These are phyloP conservation scores for Xylaria sp. DNA, from an alignment of 2,329 filamentous ascomycete genomes.

Conservation along the genomic window DNA sequence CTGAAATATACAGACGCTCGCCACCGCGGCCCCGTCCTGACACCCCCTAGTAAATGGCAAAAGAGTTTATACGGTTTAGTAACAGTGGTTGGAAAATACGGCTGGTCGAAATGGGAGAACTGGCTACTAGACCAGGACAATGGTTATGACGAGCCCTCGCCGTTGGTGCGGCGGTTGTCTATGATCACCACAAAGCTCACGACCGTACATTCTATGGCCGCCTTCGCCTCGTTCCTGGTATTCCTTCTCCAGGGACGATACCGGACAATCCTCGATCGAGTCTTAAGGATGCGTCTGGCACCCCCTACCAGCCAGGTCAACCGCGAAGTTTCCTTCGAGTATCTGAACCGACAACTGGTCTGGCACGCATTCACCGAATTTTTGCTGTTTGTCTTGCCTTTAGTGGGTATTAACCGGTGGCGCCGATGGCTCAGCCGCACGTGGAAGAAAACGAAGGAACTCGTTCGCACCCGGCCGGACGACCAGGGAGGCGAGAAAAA, in stretches of 20 bases:
- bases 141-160: constrained; percentile 60
- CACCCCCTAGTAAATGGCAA: constrained; percentile 72
- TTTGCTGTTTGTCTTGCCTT: constrained; percentile 88
- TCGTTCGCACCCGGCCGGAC: constrained; percentile 47
- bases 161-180: constrained; percentile 52
- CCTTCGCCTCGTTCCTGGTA: constrained; percentile 79
- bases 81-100: constrained; percentile 82
- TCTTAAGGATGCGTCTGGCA: constrained; percentile 77
- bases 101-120: constrained; percentile 87
- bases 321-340: constrained; percentile 93
- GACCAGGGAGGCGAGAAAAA: constrained; percentile 49
- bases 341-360: constrained; percentile 92
- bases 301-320: constrained; percentile 80
- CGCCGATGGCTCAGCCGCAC: constrained; percentile 78
- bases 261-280: constrained; percentile 79
- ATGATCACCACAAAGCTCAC: constrained; percentile 63
- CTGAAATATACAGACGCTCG: constrained; percentile 84
- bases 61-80: constrained; percentile 78
- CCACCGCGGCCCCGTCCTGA: constrained; percentile 53
- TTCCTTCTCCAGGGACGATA: constrained; percentile 91
- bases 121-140: constrained; percentile 74
- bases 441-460: constrained; percentile 74
- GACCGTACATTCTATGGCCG: constrained; percentile 73
- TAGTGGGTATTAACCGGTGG: constrained; percentile 94
- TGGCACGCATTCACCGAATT: constrained; percentile 99